Evolutionary conservation across 2,329 filamentous ascomycete genomes (phyloP).

Genomic region (Myriangium duriaei): DNA sequence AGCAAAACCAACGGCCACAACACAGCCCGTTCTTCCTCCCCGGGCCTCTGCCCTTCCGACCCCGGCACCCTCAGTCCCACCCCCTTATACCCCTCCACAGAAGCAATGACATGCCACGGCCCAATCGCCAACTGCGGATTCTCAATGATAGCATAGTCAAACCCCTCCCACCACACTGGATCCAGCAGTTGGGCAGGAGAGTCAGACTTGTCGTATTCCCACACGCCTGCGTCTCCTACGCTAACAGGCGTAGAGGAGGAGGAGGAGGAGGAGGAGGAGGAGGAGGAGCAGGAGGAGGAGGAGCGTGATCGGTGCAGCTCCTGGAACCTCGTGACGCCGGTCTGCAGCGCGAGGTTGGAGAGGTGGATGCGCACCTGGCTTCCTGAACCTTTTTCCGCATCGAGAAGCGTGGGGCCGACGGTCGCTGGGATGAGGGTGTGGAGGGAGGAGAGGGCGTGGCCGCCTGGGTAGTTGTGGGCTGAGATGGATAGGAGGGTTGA

Average conservation of each 20-base stretch:
- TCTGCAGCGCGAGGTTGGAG: constrained; percentile 51
- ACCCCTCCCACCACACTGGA: constrained; percentile 43
- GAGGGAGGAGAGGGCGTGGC: constrained; percentile 52
- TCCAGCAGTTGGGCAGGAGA: constrained; percentile 35
- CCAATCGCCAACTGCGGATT: constrained; percentile 35
- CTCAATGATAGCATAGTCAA: constrained; percentile 48
- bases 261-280: too few relatives aligned
- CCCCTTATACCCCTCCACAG: constrained; percentile 40
- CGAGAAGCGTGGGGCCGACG: not conserved
- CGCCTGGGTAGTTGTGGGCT: constrained; percentile 87
- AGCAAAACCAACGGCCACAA: constrained; percentile 11
- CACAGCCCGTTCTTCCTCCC: constrained; percentile 15
- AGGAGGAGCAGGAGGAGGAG: too few relatives aligned
- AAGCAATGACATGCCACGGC: constrained; percentile 40
- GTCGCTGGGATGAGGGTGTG: constrained; percentile 19
- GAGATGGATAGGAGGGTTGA: constrained; percentile 62
- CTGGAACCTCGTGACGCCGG: constrained; percentile 49
- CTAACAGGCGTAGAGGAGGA: too few relatives aligned
- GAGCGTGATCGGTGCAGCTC: constrained; percentile 26
- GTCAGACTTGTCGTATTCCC: constrained; percentile 50
- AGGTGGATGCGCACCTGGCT: constrained; percentile 33
- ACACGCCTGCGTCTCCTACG: constrained; percentile 21
- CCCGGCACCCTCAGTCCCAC: constrained; percentile 33
- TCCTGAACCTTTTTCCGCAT: too few relatives aligned
- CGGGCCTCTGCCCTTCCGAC: constrained; percentile 11